A percentile compares a stretch with the other conserved stretches of the same genome.
These are phyloP conservation scores for Entomortierella beljakovae DNA, from an alignment of 192 early-diverging fungal genomes.

Conservation along the genomic window DNA sequence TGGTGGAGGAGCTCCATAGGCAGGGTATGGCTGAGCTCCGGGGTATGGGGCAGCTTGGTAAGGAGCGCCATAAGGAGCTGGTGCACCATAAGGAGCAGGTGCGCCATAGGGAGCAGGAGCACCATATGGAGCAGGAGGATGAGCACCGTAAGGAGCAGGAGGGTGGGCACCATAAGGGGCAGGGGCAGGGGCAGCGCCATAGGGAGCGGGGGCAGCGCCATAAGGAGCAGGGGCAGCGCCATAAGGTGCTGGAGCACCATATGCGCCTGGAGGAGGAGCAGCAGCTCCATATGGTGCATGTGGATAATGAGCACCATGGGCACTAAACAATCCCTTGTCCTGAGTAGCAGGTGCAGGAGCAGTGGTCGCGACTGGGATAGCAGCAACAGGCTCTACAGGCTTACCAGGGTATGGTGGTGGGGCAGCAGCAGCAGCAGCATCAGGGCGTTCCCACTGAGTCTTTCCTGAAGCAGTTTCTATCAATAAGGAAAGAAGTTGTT, in stretches of 20 bases:
- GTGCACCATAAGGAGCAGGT: conserved; percentile 23
- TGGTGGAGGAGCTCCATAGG: not conserved
- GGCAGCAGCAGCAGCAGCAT: not conserved
- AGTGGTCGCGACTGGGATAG: not conserved
- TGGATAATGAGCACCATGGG: conserved; percentile 1
- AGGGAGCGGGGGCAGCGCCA: conserved; percentile 17
- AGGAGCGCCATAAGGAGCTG: conserved; percentile 6
- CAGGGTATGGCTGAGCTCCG: conserved; percentile 8
- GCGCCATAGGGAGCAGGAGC: conserved; percentile 23
- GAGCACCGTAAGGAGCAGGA: conserved; percentile 14
- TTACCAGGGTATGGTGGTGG: conserved; percentile 27
- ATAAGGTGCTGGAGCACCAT: not conserved
- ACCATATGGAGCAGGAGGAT: conserved; percentile 13
- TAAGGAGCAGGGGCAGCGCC: conserved; percentile 1
- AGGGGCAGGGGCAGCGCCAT: conserved; percentile 15
- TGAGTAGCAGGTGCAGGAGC: conserved; percentile 4
- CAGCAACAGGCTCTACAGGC: conserved; percentile 4
- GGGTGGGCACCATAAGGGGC: conserved; percentile 10
- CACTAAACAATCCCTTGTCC: conserved; percentile 28
- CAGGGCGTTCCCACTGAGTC: conserved; percentile 45
- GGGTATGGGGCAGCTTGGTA: conserved; percentile 10
- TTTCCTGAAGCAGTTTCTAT: conserved; percentile 46
- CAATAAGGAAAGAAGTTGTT: not conserved
- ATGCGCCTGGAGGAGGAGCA: conserved; percentile 8
- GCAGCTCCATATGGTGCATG: conserved; percentile 17